These are phyloP conservation scores for Plasmopara halstedii DNA, from an alignment of 352 stramenopile genomes.

Conservation along the genomic window DNA sequence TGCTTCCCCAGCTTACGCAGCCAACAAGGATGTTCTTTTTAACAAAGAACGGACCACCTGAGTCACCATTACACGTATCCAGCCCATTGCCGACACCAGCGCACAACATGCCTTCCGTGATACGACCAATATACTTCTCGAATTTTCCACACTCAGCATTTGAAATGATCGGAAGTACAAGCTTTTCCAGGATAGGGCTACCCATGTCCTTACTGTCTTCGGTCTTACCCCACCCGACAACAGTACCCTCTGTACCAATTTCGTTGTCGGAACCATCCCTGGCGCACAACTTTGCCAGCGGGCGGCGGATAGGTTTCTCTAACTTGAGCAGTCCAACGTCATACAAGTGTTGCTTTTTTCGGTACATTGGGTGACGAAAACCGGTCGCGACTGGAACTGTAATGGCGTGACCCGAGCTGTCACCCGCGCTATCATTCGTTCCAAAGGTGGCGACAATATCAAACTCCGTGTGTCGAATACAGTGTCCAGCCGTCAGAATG, in stretches of 20 bases:
- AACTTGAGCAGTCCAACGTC: conserved; percentile 57
- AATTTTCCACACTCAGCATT: conserved; percentile 47
- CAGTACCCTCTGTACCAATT: conserved; percentile 36
- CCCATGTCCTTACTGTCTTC: conserved; percentile 12
- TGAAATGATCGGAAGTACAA: conserved; percentile 48
- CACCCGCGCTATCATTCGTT: conserved; percentile 12
- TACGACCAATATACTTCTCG: conserved; percentile 34
- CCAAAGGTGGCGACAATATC: conserved; percentile 18
- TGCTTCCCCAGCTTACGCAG: conserved; percentile 59
- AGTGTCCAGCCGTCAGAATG: conserved; percentile 67
- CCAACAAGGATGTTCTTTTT: conserved; percentile 39
- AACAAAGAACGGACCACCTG: conserved; percentile 46
- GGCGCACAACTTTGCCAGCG: conserved; percentile 27
- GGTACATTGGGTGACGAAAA: conserved; percentile 23
- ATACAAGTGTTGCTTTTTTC: conserved; percentile 25
- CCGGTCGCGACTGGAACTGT: conserved; percentile 6
- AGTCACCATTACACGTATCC: conserved; percentile 65
- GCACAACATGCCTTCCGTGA: conserved; percentile 57
- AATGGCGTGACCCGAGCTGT: not conserved
- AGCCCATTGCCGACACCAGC: conserved; percentile 34
- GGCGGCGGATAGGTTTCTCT: conserved; percentile 23
- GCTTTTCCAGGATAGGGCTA: conserved; percentile 29
- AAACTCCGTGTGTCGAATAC: conserved; percentile 33
- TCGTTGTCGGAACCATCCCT: conserved; percentile 40
- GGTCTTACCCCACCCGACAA: conserved; percentile 51